Evolutionary conservation across 192 early-diverging fungal species (phyloP), one percentile per base, ranked within the genome.

Genomic region (Podila epigama): DNA sequence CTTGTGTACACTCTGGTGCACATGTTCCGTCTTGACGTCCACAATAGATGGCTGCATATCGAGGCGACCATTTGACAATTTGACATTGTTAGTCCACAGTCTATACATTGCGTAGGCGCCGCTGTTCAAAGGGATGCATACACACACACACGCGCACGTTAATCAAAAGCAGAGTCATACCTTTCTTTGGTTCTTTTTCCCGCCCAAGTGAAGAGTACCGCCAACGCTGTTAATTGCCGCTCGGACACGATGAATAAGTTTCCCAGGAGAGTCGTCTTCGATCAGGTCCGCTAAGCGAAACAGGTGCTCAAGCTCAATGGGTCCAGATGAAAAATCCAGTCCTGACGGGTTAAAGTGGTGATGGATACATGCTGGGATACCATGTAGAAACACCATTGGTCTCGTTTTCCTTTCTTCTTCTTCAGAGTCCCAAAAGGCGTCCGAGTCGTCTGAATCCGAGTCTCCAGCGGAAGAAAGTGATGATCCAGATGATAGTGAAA

Each of bases 311-410:
- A 77, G 48, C 58, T 77, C 53, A 37, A 77, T 77, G 15, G 73
- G 73, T 27, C 73, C 73, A 35, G 39, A 60, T 4, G 73, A 68
- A 35, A 77, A 77, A 31, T 77, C 73, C 15, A 77, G 66, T 33
- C 73, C 73, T 8, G 73, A 68, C 15, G 73, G 73, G 31, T 65
- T 77, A 28, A 77, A 77, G 18, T 77, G 73, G 20, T 77, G 73
- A n/a, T 77, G 73, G 34, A 77, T 77, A 42, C 73, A 77, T 12
- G 73, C 73, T 2, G 73, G 73, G 34, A 77, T 77, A 18, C 73
- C 73, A 31, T 77, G 73, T 11, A 77, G 51, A 31, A 68, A 51
- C 2, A 77, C 73, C 28, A 64, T 20, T 3, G 66, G 73, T 5
- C 73, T 52, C 8, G 68, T 20, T 52, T 77, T 66, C 33, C 57